These are phyloP conservation scores for Phialemonium atrogriseum DNA, from an alignment of 2,329 filamentous ascomycete species.

Conservation along the genomic window DNA sequence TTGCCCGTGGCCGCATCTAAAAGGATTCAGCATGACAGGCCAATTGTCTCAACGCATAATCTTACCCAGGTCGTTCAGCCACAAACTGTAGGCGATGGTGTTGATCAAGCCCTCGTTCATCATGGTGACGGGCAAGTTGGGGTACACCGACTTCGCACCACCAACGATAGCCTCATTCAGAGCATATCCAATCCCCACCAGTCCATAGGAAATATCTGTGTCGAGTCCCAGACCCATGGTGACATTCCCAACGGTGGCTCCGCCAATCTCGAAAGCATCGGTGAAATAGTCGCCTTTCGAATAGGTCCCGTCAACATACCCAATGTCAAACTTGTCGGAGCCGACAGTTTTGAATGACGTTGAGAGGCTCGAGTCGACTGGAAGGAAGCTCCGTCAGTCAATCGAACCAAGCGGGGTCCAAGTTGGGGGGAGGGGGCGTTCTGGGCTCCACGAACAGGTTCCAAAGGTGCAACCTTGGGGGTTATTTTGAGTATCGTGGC, in stretches of 20 bases:
- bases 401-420: too few species aligned
- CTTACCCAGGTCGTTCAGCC: constrained; percentile 47
- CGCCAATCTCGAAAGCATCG: constrained; percentile 48
- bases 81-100: constrained; percentile 62
- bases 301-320: constrained; percentile 53
- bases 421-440: too few species aligned
- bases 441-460: constrained; percentile 18
- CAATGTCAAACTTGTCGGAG: constrained; percentile 42
- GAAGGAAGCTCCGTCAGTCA: neutral
- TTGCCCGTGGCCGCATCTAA: constrained; percentile 52
- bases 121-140: constrained; percentile 59
- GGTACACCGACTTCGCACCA: constrained; percentile 25
- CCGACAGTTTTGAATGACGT: constrained; percentile 35
- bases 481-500: neutral
- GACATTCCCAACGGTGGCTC: constrained; percentile 40
- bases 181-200: constrained; percentile 54
- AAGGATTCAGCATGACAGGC: constrained; percentile 8
- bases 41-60: neutral
- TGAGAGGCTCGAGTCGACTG: constrained; percentile 39
- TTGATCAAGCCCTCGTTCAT: constrained; percentile 55
- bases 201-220: constrained; percentile 48
- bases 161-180: constrained; percentile 41
- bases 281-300: constrained; percentile 50
- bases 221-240: constrained; percentile 49
- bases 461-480: constrained; percentile 15